Evolutionary conservation across 1,139 yeast species (phyloP).

Genomic region (Meyerozyma elateridarum): DNA sequence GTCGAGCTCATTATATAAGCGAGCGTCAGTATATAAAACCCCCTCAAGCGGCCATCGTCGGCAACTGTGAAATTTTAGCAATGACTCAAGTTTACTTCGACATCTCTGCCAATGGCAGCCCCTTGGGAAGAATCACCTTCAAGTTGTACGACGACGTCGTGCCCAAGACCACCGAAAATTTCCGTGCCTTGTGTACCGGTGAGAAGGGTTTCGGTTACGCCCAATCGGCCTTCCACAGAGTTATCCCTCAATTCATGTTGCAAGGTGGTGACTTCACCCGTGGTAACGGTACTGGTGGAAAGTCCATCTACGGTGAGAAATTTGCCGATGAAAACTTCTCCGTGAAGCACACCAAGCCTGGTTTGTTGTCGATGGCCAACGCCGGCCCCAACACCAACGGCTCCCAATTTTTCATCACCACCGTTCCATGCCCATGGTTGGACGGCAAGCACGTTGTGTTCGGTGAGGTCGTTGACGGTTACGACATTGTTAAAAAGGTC

Average conservation of each 20-base stretch:
- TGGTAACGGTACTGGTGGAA: slow-evolving; percentile 96
- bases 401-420: slow-evolving; percentile 97
- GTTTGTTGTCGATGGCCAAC: slow-evolving; percentile 97
- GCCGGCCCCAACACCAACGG: slow-evolving; percentile 99
- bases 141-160: slow-evolving; percentile 88
- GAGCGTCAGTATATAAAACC: neutral
- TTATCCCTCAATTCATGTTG: slow-evolving; percentile 96
- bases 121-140: slow-evolving; percentile 73
- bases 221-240: slow-evolving; percentile 94
- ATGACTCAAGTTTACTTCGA: slow-evolving; percentile 74
- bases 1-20: neutral
- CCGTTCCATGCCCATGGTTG: slow-evolving; percentile 93
- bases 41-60: slow-evolving; percentile 4
- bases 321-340: slow-evolving; percentile 94
- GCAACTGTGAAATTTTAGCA: neutral
- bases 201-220: slow-evolving; percentile 97
- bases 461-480: slow-evolving; percentile 93
- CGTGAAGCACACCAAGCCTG: slow-evolving; percentile 85
- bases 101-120: slow-evolving; percentile 60
- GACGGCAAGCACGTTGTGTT: slow-evolving; percentile 99
- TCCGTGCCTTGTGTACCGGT: slow-evolving; percentile 95
- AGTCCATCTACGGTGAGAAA: slow-evolving; percentile 94
- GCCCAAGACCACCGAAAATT: slow-evolving; percentile 98
- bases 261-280: slow-evolving; percentile 99
- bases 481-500: slow-evolving; percentile 86